phyloP scores from a whole-genome alignment of 805 yeast species.

The Metschnikowia lunata region DNA sequence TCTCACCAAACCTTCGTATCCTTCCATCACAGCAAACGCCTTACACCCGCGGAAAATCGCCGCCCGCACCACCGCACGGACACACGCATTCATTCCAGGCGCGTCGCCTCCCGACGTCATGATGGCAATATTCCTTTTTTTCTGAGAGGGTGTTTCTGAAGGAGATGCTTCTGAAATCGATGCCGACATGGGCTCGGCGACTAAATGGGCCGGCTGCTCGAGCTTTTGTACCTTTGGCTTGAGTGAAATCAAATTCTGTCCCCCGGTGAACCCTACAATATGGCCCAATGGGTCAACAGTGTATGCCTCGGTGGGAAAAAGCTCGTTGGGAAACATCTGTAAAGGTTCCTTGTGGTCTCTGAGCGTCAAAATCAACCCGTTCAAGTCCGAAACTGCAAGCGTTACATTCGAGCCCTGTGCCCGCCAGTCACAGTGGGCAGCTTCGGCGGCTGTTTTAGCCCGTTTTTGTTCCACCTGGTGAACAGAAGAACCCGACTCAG shows the following conservation, averaged over 20 bases:
- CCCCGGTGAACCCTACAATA: slow-evolving; percentile 72
- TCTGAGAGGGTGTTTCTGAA: background rate
- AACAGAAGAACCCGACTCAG: slow-evolving; percentile 14
- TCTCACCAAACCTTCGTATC: slow-evolving; percentile 66
- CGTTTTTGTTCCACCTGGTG: slow-evolving; percentile 17
- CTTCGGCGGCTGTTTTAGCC: slow-evolving; percentile 11
- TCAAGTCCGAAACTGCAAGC: slow-evolving; percentile 43
- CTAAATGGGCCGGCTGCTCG: slow-evolving; percentile 1
- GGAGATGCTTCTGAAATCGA: slow-evolving; percentile 8
- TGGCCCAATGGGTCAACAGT: slow-evolving; percentile 81
- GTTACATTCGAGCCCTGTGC: slow-evolving; percentile 40
- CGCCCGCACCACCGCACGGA: slow-evolving; percentile 66
- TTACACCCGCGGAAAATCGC: slow-evolving; percentile 63
- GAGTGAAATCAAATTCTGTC: slow-evolving; percentile 53
- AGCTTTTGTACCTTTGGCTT: slow-evolving; percentile 38
- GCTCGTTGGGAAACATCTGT: slow-evolving; percentile 67
- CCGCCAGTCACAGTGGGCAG: slow-evolving; percentile 46
- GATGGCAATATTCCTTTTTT: slow-evolving; percentile 54
- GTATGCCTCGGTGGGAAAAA: slow-evolving; percentile 68
- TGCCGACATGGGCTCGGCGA: slow-evolving; percentile 9
- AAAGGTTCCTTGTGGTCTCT: slow-evolving; percentile 28
- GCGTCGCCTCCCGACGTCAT: slow-evolving; percentile 85
- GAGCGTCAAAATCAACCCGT: slow-evolving; percentile 33
- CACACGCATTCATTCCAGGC: slow-evolving; percentile 78
- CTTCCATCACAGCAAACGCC: slow-evolving; percentile 67